A percentile compares a stretch with the other conserved stretches of the same genome.
Evolutionary conservation across 2,329 filamentous ascomycete species (phyloP).

Genomic region (Verticillium zaregamsianum): DNA sequence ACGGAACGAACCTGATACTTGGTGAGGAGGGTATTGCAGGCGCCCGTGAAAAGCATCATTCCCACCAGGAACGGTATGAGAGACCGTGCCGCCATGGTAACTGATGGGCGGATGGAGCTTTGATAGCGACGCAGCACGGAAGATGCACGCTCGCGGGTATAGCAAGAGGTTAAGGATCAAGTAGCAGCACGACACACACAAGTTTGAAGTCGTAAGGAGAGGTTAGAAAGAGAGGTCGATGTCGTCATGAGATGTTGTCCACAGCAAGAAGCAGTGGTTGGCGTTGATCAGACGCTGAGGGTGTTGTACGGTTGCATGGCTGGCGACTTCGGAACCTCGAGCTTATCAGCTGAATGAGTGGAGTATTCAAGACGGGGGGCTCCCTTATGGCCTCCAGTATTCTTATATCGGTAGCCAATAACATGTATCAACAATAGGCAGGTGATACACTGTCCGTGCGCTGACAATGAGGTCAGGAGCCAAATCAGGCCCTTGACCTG

Average conservation of each 20-base stretch:
- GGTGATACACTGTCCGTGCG: not conserved
- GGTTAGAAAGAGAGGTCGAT: too few species aligned
- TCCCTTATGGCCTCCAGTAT: not conserved
- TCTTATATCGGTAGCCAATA: not conserved
- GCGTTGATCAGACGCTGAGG: too few species aligned
- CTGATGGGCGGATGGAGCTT: not conserved
- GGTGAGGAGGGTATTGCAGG: conserved; percentile 94
- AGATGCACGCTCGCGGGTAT: not conserved
- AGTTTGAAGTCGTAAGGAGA: too few species aligned
- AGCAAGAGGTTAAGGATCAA: too few species aligned
- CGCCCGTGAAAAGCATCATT: conserved; percentile 95
- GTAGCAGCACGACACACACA: too few species aligned
- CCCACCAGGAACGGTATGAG: conserved; percentile 80
- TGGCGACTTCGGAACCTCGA: not conserved
- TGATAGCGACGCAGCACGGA: not conserved
- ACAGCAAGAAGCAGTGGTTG: too few species aligned
- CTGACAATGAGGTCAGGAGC: not conserved
- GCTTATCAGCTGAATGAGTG: not conserved
- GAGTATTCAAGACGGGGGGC: not conserved
- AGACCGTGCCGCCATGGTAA: conserved; percentile 63
- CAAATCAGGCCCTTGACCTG: not conserved
- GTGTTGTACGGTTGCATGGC: too few species aligned
- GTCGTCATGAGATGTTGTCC: too few species aligned
- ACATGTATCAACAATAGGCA: not conserved
- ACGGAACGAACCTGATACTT: conserved; percentile 75